Percentiles rank a stretch among this genome's conserved stretches.
phyloP scores from a whole-genome alignment of 208 protist genomes.

The Wallacemonas sp. region DNA sequence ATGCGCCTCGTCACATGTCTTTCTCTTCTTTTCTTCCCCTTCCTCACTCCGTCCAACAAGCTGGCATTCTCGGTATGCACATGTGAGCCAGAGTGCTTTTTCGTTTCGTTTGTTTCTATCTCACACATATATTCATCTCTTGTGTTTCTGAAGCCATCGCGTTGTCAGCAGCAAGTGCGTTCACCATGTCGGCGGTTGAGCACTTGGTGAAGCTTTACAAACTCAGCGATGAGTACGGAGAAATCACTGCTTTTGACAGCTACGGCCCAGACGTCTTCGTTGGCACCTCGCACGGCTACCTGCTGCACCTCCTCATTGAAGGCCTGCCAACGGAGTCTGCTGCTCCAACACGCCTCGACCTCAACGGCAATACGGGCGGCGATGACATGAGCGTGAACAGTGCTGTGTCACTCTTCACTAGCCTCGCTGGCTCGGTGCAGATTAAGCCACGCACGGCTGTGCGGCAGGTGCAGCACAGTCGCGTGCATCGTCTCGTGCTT shows the following conservation, averaged over 20 bases:
- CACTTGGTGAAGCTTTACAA: slow-evolving; percentile 62
- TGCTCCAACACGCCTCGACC: no score
- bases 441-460: slow-evolving; percentile 25
- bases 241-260: slow-evolving; percentile 70
- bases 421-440: slow-evolving; percentile 20
- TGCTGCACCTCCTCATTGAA: slow-evolving; percentile 60
- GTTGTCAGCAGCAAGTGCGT: no score
- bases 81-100: no score
- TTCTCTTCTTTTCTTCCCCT: background rate
- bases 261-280: slow-evolving; percentile 53
- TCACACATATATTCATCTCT: background rate
- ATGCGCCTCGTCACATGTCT: background rate
- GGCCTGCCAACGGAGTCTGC: background rate
- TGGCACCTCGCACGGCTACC: slow-evolving; percentile 58
- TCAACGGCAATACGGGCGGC: background rate
- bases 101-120: background rate
- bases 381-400: background rate
- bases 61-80: no score
- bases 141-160: background rate
- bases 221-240: slow-evolving; percentile 46
- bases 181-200: slow-evolving; percentile 56
- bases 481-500: slow-evolving; percentile 64
- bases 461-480: slow-evolving; percentile 67
- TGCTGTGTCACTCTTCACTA: slow-evolving; percentile 45
- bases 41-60: no score